Evolutionary conservation across 768 basidiomycete species (phyloP).

Genomic region (Boletus insuetus): DNA sequence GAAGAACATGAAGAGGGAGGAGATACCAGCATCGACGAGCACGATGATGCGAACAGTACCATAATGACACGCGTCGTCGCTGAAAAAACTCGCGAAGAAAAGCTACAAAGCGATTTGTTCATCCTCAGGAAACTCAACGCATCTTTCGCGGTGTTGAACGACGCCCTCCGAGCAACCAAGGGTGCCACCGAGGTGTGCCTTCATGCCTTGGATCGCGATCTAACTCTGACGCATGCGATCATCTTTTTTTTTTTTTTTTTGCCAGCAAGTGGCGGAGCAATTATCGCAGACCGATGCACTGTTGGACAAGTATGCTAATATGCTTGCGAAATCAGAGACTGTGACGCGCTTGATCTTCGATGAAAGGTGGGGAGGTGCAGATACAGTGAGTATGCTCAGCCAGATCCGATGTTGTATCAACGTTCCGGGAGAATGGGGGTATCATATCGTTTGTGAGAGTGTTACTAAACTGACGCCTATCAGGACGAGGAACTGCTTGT

Average conservation of each 20-base stretch:
- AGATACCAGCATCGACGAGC: constrained; percentile 6
- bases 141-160: constrained; percentile 64
- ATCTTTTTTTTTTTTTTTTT: neutral
- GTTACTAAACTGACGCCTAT: neutral
- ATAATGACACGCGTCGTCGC: constrained; percentile 24
- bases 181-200: constrained; percentile 66
- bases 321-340: constrained; percentile 69
- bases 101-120: constrained; percentile 69
- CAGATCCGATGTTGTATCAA: neutral
- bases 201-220: neutral
- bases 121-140: constrained; percentile 71
- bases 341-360: constrained; percentile 70
- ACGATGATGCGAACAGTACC: constrained; percentile 22
- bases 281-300: constrained; percentile 70
- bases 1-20: constrained; percentile 21
- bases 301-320: constrained; percentile 70
- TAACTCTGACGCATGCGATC: neutral
- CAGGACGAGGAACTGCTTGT: constrained; percentile 62
- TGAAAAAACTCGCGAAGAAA: constrained; percentile 58
- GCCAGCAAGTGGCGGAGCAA: constrained; percentile 62
- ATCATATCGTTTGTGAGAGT: neutral
- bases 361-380: constrained; percentile 72
- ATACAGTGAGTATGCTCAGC: constrained; percentile 48
- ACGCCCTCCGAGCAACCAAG: constrained; percentile 60
- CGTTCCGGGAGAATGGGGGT: neutral